Conservation (phyloP, 225 moss, liverwort and hornwort species). For the Physcomitrium patens region DNA sequence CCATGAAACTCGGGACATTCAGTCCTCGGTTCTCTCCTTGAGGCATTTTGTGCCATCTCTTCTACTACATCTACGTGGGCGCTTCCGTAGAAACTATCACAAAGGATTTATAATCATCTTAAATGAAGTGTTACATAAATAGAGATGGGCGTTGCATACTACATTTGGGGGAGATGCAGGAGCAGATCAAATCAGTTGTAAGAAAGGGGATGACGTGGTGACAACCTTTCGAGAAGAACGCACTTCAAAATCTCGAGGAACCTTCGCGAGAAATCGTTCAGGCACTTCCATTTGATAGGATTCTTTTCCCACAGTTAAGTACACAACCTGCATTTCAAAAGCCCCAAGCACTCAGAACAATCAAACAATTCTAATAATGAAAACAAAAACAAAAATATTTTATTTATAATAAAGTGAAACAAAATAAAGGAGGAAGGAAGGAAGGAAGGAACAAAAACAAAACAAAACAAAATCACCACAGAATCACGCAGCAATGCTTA, state of each 20-base stretch:
- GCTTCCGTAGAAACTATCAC: not conserved
- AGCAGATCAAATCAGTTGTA: constrained; percentile 2
- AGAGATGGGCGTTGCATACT: not conserved
- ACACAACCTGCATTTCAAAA: constrained; percentile 70
- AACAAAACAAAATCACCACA: constrained; percentile 13
- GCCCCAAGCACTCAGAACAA: constrained; percentile 22
- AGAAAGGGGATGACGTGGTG: not conserved
- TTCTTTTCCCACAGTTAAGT: constrained; percentile 90
- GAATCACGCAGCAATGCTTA: constrained; percentile 10
- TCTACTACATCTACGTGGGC: not conserved
- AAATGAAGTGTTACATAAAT: not conserved
- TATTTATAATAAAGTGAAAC: too few relatives aligned
- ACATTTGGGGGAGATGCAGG: constrained; percentile 7
- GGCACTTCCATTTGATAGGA: constrained; percentile 94
- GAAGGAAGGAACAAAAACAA: too few relatives aligned
- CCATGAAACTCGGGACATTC: constrained; percentile 24
- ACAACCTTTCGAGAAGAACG: constrained; percentile 93
- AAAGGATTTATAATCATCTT: not conserved
- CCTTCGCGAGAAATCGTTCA: constrained; percentile 68
- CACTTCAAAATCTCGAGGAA: constrained; percentile 84
- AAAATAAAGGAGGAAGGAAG: too few relatives aligned
- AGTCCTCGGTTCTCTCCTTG: constrained; percentile 6
- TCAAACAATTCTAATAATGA: too few relatives aligned
- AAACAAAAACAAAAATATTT: too few relatives aligned
- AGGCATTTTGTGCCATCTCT: not conserved